Evolutionary conservation across 495 filamentous ascomycete species (phyloP), one percentile per base, ranked within the genome.

Genomic region (Penicillium soppii): DNA sequence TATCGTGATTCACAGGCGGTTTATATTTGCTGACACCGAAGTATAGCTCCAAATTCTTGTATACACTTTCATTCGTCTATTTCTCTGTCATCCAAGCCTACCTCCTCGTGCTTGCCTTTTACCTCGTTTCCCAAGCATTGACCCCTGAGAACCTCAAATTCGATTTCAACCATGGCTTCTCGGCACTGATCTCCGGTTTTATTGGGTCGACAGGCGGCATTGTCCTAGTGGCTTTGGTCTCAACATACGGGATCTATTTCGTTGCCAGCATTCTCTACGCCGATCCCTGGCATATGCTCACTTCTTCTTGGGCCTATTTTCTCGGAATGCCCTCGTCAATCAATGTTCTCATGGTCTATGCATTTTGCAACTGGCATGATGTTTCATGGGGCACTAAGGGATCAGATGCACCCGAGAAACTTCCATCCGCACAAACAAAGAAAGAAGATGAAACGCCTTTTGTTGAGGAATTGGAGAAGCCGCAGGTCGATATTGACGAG

Each of bases 351-450:
- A 97, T 92, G 77, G 91, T 97, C 38, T 98, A 98, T 71, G 90
- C 77, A 42, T 98, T 96, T 81, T 92, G 91, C 82, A 98, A 98
- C 75, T 98, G 94, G 94, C 94, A 98, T 73, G 94, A 98, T 71
- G 94, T 97, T 41, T 96, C 92, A 16, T 97, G 94, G 92, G 94
- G 94, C 76, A 97, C 94, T 68, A 97, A 98, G 75, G 94, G 92
- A 63, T 88, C 92, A 5, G 94, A 98, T 70, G 96, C 96, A 71
- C 86, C 85, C 19, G 91, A 96, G 54, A 89, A 88, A 9, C 78
- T 97, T 19, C 95, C 94, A 4, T 90, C 91, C 4, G 94, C 86
- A 0, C 79, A 83, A 54, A 90, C 90, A 1, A 85, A 84, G 43
- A 94, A 92, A 62, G 83, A 82, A 45, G 83, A 80, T 26, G 88